Evolutionary conservation across 2,329 filamentous ascomycete species (phyloP), one percentile per base, ranked within the genome.

Genomic region (Fusarium pseudonygamai): DNA sequence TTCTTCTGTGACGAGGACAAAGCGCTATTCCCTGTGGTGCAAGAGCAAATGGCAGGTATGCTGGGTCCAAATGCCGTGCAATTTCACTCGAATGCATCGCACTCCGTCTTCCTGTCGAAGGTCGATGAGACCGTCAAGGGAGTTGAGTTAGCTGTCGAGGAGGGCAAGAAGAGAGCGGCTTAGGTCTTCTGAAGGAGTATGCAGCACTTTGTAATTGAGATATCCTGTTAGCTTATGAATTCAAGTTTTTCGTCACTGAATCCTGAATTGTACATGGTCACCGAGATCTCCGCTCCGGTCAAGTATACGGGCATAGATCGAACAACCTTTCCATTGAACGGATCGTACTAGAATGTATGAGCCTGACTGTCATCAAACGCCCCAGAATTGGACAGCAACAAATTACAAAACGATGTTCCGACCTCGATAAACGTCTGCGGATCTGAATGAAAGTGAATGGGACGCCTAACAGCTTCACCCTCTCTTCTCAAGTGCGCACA

Each of bases 1-100:
- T 74, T 80, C 52, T 72, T 74, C 36, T 75, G 68, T 37, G 64
- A 75, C 11, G 53, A 75, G 1, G 78, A 79, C 53, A 64, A 79
- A 22, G 78, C 76, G 13, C 42, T 79, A 3, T 67, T 73, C 14
- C 32, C 76, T 6, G 53, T 53, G 0, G 67, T 73, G 1, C 78
- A 79, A 42, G 43, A 72, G 14, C 60, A 68, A 15, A 74, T 79
- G 69, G 78, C 77, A 26, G 18, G 16, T 8, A 24, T 61, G 10
- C 20, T 75, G 1, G 72, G 74, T 0, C 64, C 72, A 0, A 64
- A 67, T n/a, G 64, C 65, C 4, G 9, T 64, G 5, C 53, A 12
- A 1, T 76, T 66, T 26, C 71, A 60, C 16, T 56, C 60, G 2
- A 50, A 58, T 20, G 61, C 69, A 5, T 74, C 71, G 1, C 74